A percentile compares a stretch with the other conserved stretches of the same genome.
Conservation (phyloP, 2,329 filamentous ascomycete genomes). For the Penicillium nordicum region DNA sequence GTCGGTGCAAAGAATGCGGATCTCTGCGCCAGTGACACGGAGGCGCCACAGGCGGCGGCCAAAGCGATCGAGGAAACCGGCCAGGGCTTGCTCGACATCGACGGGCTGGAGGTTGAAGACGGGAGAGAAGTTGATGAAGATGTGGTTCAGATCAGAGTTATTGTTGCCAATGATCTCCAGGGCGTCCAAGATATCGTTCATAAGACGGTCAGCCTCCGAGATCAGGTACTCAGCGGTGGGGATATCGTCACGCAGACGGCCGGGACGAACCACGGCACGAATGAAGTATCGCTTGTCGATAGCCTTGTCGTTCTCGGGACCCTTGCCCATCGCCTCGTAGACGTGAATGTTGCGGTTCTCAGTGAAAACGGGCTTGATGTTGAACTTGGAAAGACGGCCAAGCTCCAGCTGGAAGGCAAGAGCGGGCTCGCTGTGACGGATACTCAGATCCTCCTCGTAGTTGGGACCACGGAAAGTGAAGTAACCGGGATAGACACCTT, state of each 20-base stretch:
- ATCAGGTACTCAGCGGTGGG: slow-evolving; percentile 98
- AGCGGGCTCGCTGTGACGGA: slow-evolving; percentile 94
- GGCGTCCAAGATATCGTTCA: slow-evolving; percentile 97
- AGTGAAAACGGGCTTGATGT: slow-evolving; percentile 96
- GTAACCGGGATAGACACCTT: slow-evolving; percentile 93
- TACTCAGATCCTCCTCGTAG: slow-evolving; percentile 89
- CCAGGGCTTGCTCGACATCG: slow-evolving; percentile 89
- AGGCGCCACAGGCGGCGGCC: slow-evolving; percentile 93
- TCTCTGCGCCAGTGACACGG: slow-evolving; percentile 94
- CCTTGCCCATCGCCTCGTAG: slow-evolving; percentile 94
- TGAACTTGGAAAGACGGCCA: slow-evolving; percentile 89
- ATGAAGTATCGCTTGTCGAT: slow-evolving; percentile 90
- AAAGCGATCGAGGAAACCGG: slow-evolving; percentile 94
- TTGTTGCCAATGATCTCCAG: slow-evolving; percentile 99
- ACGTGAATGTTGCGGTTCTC: slow-evolving; percentile 99
- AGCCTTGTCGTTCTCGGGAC: slow-evolving; percentile 75
- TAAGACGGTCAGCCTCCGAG: slow-evolving; percentile 90
- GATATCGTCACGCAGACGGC: slow-evolving; percentile 92
- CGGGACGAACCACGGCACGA: slow-evolving; percentile 88
- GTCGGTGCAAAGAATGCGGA: slow-evolving; percentile 97
- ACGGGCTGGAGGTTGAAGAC: slow-evolving; percentile 88
- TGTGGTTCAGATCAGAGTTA: slow-evolving; percentile 98
- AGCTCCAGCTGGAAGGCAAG: slow-evolving; percentile 98
- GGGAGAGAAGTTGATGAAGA: slow-evolving; percentile 99
- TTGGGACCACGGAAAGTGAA: slow-evolving; percentile 94